Percentiles rank a stretch among this genome's conserved stretches.
phyloP scores from a whole-genome alignment of 768 basidiomycete species.

The Suillus ampliporus region DNA sequence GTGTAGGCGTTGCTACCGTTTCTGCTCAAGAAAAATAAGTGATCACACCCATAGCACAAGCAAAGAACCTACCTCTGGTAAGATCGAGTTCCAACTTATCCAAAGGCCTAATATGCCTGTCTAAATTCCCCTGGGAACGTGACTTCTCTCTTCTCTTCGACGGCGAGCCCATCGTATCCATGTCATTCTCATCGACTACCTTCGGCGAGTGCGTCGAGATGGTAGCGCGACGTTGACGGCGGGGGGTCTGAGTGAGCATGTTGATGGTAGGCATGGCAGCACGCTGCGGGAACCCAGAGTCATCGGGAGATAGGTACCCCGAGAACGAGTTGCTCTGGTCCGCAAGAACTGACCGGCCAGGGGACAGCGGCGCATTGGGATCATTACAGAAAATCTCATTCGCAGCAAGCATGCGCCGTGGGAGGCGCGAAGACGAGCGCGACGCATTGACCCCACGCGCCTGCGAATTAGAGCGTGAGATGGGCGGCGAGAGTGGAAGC shows the following conservation, averaged over 20 bases:
- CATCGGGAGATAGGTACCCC: constrained; percentile 20
- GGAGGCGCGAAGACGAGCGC: constrained; percentile 54
- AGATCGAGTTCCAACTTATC: constrained; percentile 69
- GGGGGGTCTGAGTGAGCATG: constrained; percentile 39
- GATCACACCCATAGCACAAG: neutral
- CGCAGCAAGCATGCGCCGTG: constrained; percentile 65
- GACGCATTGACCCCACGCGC: constrained; percentile 20
- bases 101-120: constrained; percentile 70
- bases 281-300: constrained; percentile 24
- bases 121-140: constrained; percentile 67
- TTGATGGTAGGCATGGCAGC: constrained; percentile 22
- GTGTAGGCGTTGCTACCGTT: constrained; percentile 49
- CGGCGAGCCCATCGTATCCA: constrained; percentile 51
- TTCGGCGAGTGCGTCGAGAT: constrained; percentile 68
- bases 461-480: constrained; percentile 55
- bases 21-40: constrained; percentile 17
- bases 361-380: constrained; percentile 27
- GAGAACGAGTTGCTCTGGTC: constrained; percentile 31
- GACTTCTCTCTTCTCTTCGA: constrained; percentile 72
- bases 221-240: constrained; percentile 58
- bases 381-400: constrained; percentile 65
- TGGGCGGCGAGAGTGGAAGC: constrained; percentile 60
- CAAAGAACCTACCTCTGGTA: constrained; percentile 55
- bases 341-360: constrained; percentile 17
- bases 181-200: constrained; percentile 33